Evolutionary conservation across 768 basidiomycete species (phyloP).

Genomic region (Chalciporus pseudorubinellus): DNA sequence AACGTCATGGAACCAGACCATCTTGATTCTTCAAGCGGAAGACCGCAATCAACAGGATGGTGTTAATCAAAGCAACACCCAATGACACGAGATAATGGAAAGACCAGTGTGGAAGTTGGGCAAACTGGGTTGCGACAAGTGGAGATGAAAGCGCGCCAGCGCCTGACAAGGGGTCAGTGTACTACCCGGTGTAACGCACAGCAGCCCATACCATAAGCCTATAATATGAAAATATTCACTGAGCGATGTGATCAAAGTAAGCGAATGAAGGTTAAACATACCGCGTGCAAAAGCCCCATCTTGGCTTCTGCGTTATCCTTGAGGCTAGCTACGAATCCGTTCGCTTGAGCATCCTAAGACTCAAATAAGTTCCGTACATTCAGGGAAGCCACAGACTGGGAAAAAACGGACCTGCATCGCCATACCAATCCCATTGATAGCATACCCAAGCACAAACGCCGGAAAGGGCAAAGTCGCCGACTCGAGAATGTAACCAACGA

Average conservation of each 20-base stretch:
- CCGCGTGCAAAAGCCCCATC: slow-evolving; percentile 41
- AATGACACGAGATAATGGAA: slow-evolving; percentile 75
- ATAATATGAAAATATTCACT: no score
- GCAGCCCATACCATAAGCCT: slow-evolving; percentile 34
- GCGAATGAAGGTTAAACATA: slow-evolving; percentile 29
- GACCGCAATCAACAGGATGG: slow-evolving; percentile 47
- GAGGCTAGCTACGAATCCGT: slow-evolving; percentile 43
- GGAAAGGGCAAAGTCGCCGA: slow-evolving; percentile 46
- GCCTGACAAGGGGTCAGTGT: slow-evolving; percentile 40
- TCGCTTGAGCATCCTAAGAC: slow-evolving; percentile 46
- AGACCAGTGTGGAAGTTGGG: slow-evolving; percentile 63
- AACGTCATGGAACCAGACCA: slow-evolving; percentile 38
- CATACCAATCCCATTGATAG: slow-evolving; percentile 44
- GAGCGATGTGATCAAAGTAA: neutral
- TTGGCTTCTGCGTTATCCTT: slow-evolving; percentile 38
- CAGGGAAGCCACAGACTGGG: neutral
- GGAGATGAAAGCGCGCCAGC: slow-evolving; percentile 67
- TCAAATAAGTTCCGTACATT: neutral
- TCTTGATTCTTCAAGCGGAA: slow-evolving; percentile 74
- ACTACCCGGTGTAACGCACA: neutral
- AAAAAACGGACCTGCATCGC: slow-evolving; percentile 41
- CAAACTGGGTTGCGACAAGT: slow-evolving; percentile 79
- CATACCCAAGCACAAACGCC: slow-evolving; percentile 40
- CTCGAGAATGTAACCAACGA: slow-evolving; percentile 35
- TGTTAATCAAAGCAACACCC: slow-evolving; percentile 60